Conservation (phyloP, 2,329 filamentous ascomycete genomes). For the Cladophialophora exuberans region DNA sequence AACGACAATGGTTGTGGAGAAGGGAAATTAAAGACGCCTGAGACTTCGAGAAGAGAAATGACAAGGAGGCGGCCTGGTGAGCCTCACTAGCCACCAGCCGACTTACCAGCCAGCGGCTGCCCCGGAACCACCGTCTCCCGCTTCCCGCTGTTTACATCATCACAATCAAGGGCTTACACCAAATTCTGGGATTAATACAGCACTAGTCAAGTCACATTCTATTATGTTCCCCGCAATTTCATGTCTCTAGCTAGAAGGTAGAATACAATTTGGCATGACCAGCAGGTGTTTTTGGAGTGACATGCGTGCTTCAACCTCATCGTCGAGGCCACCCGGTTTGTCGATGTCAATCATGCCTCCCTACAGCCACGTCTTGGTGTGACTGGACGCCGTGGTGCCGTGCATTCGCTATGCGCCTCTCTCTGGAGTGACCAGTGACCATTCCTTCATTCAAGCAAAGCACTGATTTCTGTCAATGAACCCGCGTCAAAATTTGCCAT, state of each 20-base stretch:
- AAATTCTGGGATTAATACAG: background rate
- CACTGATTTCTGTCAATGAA: background rate
- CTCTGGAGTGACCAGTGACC: background rate
- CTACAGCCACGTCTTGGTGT: background rate
- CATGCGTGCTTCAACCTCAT: background rate
- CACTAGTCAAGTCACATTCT: conserved; percentile 4
- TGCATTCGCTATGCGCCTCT: conserved; percentile 8
- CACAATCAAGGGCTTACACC: background rate
- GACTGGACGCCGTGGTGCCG: conserved; percentile 3
- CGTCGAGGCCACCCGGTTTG: background rate
- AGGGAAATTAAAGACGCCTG: conserved; percentile 16
- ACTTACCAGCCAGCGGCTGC: conserved; percentile 7
- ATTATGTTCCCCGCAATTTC: conserved; percentile 15
- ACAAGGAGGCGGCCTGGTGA: background rate
- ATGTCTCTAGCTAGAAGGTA: conserved; percentile 29
- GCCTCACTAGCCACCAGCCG: background rate
- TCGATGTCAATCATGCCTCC: background rate
- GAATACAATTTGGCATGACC: conserved; percentile 26
- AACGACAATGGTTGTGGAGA: background rate
- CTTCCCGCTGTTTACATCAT: conserved; percentile 6
- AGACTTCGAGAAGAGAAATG: conserved; percentile 8
- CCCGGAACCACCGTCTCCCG: conserved; percentile 6
- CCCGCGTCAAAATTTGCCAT: background rate
- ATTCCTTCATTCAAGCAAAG: background rate
- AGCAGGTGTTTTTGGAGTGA: conserved; percentile 4